Evolutionary conservation across 148 eudicot species (phyloP), one percentile per base, ranked within the genome.

Genomic region (Cornus suecica): DNA sequence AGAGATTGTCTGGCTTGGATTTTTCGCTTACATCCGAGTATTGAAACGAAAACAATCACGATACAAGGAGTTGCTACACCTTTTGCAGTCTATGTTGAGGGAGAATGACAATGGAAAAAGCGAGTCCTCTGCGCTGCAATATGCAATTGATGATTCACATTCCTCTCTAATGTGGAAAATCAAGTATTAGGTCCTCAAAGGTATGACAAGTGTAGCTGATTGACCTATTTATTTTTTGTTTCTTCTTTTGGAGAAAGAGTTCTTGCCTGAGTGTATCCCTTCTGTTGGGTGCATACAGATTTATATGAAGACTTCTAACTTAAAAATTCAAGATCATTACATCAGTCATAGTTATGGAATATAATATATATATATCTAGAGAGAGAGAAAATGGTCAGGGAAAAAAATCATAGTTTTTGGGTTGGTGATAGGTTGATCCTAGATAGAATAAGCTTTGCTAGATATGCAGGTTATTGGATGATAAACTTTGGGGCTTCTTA

Each of bases 1-100:
- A 42, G 93, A 95, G 78, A 76, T 90, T 8, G 65, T 74, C 73
- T 95, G 94, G 97, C 94, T 95, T 51, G 99, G 99, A 77, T 83
- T 86, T n/a, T 74, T 77, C 31, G 99, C 99, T 14, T 91, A 87
- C 72, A 48, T 72, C n/a, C 77, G 78, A 60, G 91, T 87, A 22
- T 75, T 95, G 71, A 84, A 45, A 76, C 85, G 81, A 70, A 95
- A 92, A 77, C 88, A 89, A 77, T 76, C 93, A 26, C 77, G 97
- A 10, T 71, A 91, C 70, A 83, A 72, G 74, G 79, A 78, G 64
- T 74, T 92, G 78, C 77, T 95, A 41, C 65, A 29, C 18, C 66
- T 87, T 20, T 54, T 95, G 77, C 84, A 78, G 77, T 74, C 76
- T 24, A 82, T 79, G 80, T 64, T 92, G 82, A 79, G 22, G 77